phyloP scores from a whole-genome alignment of 2,329 filamentous ascomycete genomes.

The Fusarium dlaminii region DNA sequence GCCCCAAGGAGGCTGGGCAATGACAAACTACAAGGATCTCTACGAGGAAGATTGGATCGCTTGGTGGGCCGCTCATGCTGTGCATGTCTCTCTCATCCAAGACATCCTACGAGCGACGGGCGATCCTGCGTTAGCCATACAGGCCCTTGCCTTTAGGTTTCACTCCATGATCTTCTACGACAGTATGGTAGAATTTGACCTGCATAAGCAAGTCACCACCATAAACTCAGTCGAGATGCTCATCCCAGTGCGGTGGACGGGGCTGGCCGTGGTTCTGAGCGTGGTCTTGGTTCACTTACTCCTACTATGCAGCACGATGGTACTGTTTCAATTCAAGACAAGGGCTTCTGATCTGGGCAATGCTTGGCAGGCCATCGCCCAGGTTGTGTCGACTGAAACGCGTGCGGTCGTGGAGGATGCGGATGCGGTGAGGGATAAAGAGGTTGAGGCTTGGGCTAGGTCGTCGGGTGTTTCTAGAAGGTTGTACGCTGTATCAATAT shows the following conservation, averaged over 20 bases:
- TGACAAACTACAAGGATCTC: neutral
- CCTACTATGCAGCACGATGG: neutral
- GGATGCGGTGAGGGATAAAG: neutral
- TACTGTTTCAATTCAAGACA: neutral
- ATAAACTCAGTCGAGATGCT: neutral
- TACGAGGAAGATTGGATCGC: too few relatives aligned
- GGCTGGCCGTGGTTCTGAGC: neutral
- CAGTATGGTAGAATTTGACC: neutral
- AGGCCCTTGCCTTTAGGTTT: neutral
- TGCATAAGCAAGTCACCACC: neutral
- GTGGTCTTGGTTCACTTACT: neutral
- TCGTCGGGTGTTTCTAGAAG: neutral
- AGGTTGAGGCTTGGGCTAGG: neutral
- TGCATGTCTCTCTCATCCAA: conserved; percentile 1
- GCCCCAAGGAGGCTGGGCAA: neutral
- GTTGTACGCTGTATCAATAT: neutral
- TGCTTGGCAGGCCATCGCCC: conserved; percentile 14
- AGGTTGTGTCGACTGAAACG: conserved; percentile 15
- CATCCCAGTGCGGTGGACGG: neutral
- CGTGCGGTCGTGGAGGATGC: conserved; percentile 7
- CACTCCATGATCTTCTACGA: conserved; percentile 8
- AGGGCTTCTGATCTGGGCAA: conserved; percentile 4
- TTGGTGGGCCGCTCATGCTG: neutral
- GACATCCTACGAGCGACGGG: neutral
- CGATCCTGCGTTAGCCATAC: neutral